phyloP scores from a whole-genome alignment of 2,329 filamentous ascomycete species.

The Nannizziopsis barbatae region DNA sequence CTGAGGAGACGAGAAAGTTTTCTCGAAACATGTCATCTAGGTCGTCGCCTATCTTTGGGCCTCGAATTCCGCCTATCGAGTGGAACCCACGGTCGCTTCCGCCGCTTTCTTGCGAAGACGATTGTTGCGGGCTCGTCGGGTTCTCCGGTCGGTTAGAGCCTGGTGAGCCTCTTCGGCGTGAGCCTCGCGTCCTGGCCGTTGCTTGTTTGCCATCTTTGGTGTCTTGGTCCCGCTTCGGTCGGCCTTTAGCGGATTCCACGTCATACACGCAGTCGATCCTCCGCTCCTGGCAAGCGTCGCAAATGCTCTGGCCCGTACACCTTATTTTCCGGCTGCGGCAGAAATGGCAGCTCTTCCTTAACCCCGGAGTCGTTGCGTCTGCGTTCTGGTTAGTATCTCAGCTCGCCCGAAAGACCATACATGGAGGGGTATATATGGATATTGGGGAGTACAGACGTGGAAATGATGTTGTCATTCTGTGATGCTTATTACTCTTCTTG shows the following conservation, averaged over 20 bases:
- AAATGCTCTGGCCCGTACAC: conserved; percentile 11
- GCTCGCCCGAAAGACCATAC: background rate
- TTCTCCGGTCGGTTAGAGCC: background rate
- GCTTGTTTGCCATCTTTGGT: conserved; percentile 2
- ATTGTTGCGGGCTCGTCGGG: background rate
- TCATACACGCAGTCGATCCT: conserved; percentile 12
- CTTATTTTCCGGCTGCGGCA: conserved; percentile 12
- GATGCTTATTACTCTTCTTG: background rate
- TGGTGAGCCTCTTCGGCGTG: background rate
- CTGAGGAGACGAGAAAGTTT: conserved; percentile 6
- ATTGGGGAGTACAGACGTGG: background rate
- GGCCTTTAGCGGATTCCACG: conserved; percentile 11
- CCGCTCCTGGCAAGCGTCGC: conserved; percentile 11
- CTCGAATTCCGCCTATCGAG: background rate
- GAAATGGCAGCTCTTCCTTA: conserved; percentile 12
- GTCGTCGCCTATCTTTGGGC: conserved; percentile 10
- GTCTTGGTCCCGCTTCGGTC: conserved; percentile 11
- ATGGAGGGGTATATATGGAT: background rate
- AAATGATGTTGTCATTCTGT: conserved; percentile 8
- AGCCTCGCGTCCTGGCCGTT: background rate
- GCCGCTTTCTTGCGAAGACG: background rate
- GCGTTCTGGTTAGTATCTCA: background rate
- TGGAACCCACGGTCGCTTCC: background rate
- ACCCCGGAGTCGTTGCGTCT: conserved; percentile 5
- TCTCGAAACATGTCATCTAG: conserved; percentile 10